These are phyloP conservation scores for Neonectria neomacrospora DNA, from an alignment of 2,329 filamentous ascomycete genomes.

Conservation along the genomic window DNA sequence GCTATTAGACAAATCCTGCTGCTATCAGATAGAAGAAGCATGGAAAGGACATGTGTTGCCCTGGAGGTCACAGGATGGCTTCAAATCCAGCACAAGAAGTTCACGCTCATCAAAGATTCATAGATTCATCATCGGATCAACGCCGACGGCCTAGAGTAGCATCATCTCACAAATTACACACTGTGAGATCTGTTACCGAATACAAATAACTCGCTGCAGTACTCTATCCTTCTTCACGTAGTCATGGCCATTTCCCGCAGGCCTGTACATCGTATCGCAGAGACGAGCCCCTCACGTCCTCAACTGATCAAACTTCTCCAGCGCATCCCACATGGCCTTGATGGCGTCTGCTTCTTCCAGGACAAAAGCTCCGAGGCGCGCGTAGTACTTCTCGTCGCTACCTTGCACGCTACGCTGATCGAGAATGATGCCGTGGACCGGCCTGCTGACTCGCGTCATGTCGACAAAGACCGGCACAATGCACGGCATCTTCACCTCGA, in stretches of 20 bases:
- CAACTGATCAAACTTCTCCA: slow-evolving; percentile 5
- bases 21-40: too few relatives aligned
- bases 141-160: neutral
- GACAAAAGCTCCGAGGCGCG: slow-evolving; percentile 18
- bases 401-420: neutral
- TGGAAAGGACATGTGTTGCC: neutral
- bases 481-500: neutral
- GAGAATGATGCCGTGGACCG: slow-evolving; percentile 16
- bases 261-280: neutral
- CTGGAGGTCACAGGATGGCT: neutral
- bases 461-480: slow-evolving; percentile 23
- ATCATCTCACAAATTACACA: neutral
- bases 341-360: neutral
- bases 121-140: neutral
- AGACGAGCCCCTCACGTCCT: neutral
- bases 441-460: neutral
- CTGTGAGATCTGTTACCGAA: neutral
- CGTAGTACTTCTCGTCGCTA: neutral
- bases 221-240: slow-evolving; percentile 12
- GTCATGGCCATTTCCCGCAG: neutral
- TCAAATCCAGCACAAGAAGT: neutral
- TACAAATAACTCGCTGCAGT: slow-evolving; percentile 9
- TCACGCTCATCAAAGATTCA: neutral
- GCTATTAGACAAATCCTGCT: too few relatives aligned
- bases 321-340: slow-evolving; percentile 5